Percentiles rank a stretch among this genome's conserved stretches.
These are phyloP conservation scores for Hamigera avellanea DNA, from an alignment of 495 filamentous ascomycete species.

Conservation along the genomic window DNA sequence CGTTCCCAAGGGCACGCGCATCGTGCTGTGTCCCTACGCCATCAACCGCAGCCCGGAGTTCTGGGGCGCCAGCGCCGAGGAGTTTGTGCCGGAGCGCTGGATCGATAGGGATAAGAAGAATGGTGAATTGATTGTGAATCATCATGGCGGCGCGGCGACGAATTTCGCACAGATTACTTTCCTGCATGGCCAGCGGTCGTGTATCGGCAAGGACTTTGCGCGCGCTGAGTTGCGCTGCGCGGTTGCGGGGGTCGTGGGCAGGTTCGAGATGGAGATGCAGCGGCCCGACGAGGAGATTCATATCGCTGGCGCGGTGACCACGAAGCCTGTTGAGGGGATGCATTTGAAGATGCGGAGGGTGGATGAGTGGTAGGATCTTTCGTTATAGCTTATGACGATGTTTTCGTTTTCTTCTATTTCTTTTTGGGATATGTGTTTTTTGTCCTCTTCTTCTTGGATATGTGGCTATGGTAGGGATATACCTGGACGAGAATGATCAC, in stretches of 20 bases:
- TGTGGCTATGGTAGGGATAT: too few species aligned
- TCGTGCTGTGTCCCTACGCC: slow-evolving; percentile 33
- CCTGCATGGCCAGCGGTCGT: slow-evolving; percentile 34
- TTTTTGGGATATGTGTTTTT: too few species aligned
- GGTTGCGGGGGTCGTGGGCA: slow-evolving; percentile 23
- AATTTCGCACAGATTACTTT: slow-evolving; percentile 39
- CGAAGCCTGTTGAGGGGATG: slow-evolving; percentile 55
- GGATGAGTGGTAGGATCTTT: slow-evolving; percentile 58
- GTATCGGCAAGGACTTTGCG: slow-evolving; percentile 42
- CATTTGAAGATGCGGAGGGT: slow-evolving; percentile 46
- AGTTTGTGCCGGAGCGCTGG: slow-evolving; percentile 38
- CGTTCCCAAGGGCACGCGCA: slow-evolving; percentile 31
- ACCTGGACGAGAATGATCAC: too few species aligned
- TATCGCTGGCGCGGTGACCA: slow-evolving; percentile 52
- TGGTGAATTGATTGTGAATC: slow-evolving; percentile 15
- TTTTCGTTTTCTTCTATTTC: too few species aligned
- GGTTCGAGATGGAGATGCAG: slow-evolving; percentile 45
- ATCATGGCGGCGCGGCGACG: slow-evolving; percentile 28
- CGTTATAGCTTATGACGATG: too few species aligned
- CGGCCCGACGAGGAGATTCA: slow-evolving; percentile 47
- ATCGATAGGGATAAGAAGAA: slow-evolving; percentile 25
- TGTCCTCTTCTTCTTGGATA: too few species aligned
- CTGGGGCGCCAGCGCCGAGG: slow-evolving; percentile 29
- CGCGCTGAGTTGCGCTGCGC: slow-evolving; percentile 26
- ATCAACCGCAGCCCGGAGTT: slow-evolving; percentile 28